Evolutionary conservation across 2,329 filamentous ascomycete genomes (phyloP).

Genomic region (Ciborinia camelliae): DNA sequence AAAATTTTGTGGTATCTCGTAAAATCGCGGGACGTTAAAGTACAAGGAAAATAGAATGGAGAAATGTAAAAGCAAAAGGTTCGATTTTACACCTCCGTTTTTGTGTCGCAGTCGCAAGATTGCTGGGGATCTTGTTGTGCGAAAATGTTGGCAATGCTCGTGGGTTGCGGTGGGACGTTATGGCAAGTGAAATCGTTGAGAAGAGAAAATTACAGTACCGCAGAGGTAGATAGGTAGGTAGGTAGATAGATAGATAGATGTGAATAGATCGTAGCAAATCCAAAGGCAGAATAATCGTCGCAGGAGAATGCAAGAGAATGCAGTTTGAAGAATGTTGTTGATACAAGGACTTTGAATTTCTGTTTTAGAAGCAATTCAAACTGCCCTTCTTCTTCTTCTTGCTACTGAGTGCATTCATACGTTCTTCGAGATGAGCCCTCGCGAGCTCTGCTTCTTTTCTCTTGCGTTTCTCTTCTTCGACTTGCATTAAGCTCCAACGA

Average conservation of each 20-base stretch:
- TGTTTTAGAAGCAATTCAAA: conserved; percentile 77
- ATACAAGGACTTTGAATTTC: conserved; percentile 10
- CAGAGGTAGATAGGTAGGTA: neutral
- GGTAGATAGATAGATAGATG: neutral
- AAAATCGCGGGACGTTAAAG: conserved; percentile 25
- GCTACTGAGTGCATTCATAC: conserved; percentile 85
- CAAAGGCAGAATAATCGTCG: neutral
- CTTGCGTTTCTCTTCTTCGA: conserved; percentile 95
- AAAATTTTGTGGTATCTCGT: conserved; percentile 28
- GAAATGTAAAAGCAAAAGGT: neutral
- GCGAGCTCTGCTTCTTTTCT: conserved; percentile 86
- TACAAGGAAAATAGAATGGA: conserved; percentile 18
- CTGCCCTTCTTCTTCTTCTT: conserved; percentile 77
- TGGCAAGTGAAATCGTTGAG: neutral
- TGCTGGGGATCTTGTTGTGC: neutral
- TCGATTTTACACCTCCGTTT: neutral
- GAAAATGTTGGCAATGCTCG: neutral
- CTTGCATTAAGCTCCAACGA: conserved; percentile 75
- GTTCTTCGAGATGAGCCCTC: conserved; percentile 82
- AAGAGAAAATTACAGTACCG: conserved; percentile 10
- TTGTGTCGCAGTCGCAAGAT: neutral
- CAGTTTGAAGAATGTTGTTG: neutral
- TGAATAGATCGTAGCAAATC: neutral
- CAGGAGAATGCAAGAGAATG: neutral
- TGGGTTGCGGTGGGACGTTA: neutral